A percentile compares a stretch with the other conserved stretches of the same genome.
Evolutionary conservation across 2,329 filamentous ascomycete genomes (phyloP).

Genomic region (Aquanectria penicillioides): DNA sequence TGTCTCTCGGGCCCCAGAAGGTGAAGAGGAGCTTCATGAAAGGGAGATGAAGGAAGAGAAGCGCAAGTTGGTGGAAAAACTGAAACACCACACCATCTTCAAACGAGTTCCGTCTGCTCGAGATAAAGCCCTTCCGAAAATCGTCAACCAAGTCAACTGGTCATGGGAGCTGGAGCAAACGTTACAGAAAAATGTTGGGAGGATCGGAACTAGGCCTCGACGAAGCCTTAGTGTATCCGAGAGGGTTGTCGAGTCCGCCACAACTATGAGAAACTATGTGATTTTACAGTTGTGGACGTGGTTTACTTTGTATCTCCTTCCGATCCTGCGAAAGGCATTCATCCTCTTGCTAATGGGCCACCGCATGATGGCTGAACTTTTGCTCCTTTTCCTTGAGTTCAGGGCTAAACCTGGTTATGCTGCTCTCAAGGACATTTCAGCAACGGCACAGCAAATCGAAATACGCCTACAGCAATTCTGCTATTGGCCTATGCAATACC

Average conservation of each 20-base stretch:
- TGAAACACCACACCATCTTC: conserved; percentile 87
- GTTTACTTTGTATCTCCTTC: conserved; percentile 80
- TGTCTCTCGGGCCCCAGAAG: conserved; percentile 63
- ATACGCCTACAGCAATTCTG: conserved; percentile 98
- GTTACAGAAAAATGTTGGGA: conserved; percentile 88
- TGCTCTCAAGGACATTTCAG: conserved; percentile 93
- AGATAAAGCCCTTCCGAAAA: conserved; percentile 80
- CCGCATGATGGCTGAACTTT: conserved; percentile 80
- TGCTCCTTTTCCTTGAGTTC: conserved; percentile 87
- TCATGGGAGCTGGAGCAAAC: conserved; percentile 88
- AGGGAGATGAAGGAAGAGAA: conserved; percentile 67
- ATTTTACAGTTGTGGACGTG: conserved; percentile 75
- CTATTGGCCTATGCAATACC: conserved; percentile 98
- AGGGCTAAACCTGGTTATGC: conserved; percentile 79
- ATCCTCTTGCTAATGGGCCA: conserved; percentile 83
- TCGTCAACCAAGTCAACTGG: conserved; percentile 96
- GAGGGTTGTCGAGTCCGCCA: conserved; percentile 91
- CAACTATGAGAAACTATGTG: conserved; percentile 82
- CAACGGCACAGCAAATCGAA: conserved; percentile 96
- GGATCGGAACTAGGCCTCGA: conserved; percentile 83
- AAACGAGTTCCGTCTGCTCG: conserved; percentile 81
- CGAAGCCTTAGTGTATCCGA: conserved; percentile 93
- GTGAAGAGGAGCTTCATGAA: conserved; percentile 76
- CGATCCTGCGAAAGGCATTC: conserved; percentile 77
- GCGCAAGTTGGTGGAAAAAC: conserved; percentile 80